Base-by-base conservation (phyloP, 768 basidiomycete species). In the Phylloporus sp. region DNA sequence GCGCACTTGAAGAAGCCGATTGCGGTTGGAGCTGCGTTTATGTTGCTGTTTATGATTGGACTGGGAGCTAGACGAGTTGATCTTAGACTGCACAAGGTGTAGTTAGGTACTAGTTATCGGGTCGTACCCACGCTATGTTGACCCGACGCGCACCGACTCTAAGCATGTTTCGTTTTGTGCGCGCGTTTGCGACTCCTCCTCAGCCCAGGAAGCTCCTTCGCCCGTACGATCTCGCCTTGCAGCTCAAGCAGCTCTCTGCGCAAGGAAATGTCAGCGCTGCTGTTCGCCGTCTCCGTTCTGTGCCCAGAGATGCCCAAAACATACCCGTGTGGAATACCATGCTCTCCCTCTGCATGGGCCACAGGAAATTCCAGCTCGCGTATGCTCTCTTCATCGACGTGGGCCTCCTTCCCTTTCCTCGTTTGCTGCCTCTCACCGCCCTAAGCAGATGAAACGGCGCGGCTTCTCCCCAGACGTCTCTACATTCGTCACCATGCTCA, bases 1-100 rank as follows among this genome's bases (percentile, higher is more conserved):
- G 84, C 90, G n/a, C 86, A 91, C 64, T 66, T 96, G 49, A 85
- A 83, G 67, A 98, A 98, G 67, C 90, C 90, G 1, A 44, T 89
- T 23, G 80, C 84, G 10, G 90, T 94, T 22, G 79, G 84, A 9
- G 71, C 73, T 15, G 89, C 83, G 2, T 80, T 86, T 65, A 67
- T 87, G 43, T 71, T 73, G 35, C 49, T 92, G 37, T 94, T 94
- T 66, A 61, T 70, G 52, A 61, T 72, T 45, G 72, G 67, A 35
- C 63, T 73, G 52, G 64, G 58, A 23, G 68, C 72, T 52, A 73
- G 75, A 59, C 71, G 82, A 21, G 69, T 82, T 20, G 77, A 81
- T 57, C 66, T 73, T 45, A 71, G 72, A 39, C 70, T 84, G 51
- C 67, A 72, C 55, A 74, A 69, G 60, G 55, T 34, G 38, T 39